Conservation (phyloP, 441 rosid species). For the Populus tomentosa region DNA sequence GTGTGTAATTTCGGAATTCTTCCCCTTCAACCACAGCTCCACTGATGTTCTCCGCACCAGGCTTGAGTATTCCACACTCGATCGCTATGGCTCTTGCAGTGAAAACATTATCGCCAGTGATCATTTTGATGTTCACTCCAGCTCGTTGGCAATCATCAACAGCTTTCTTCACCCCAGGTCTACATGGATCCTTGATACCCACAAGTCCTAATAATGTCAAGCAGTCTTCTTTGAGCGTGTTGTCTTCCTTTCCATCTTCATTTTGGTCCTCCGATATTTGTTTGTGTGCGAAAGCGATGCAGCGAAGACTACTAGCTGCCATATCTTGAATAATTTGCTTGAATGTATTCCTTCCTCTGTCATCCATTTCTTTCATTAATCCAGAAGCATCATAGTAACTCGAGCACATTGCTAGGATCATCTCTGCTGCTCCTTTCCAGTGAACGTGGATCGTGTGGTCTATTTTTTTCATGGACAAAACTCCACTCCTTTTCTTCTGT, state of each 20-base stretch:
- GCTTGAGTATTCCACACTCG: constrained; percentile 42
- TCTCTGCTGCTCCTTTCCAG: constrained; percentile 56
- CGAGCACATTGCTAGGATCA: constrained; percentile 43
- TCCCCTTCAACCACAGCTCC: constrained; percentile 22
- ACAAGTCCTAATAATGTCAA: constrained; percentile 35
- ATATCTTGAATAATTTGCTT: constrained; percentile 53
- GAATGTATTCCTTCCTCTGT: constrained; percentile 25
- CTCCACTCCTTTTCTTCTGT: constrained; percentile 36
- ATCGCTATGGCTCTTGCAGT: constrained; percentile 46
- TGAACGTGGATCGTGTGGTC: constrained; percentile 28
- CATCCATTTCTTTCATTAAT: constrained; percentile 10
- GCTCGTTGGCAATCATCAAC: constrained; percentile 41
- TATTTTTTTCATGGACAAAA: constrained; percentile 20
- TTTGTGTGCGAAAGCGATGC: constrained; percentile 44
- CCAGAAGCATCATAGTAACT: constrained; percentile 42
- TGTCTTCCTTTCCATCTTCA: constrained; percentile 20
- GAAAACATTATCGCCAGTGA: constrained; percentile 43
- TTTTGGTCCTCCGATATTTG: constrained; percentile 19
- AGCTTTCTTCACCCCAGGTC: constrained; percentile 32
- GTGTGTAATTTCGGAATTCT: constrained; percentile 40
- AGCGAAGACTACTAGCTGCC: constrained; percentile 46
- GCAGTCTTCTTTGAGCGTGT: constrained; percentile 37
- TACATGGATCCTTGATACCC: constrained; percentile 48
- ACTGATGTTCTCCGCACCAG: constrained; percentile 20
- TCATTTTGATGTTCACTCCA: constrained; percentile 45